Percentiles rank a stretch among this genome's conserved stretches.
Evolutionary conservation across 2,329 filamentous ascomycete genomes (phyloP).

Genomic region (Teratosphaeria viscida): DNA sequence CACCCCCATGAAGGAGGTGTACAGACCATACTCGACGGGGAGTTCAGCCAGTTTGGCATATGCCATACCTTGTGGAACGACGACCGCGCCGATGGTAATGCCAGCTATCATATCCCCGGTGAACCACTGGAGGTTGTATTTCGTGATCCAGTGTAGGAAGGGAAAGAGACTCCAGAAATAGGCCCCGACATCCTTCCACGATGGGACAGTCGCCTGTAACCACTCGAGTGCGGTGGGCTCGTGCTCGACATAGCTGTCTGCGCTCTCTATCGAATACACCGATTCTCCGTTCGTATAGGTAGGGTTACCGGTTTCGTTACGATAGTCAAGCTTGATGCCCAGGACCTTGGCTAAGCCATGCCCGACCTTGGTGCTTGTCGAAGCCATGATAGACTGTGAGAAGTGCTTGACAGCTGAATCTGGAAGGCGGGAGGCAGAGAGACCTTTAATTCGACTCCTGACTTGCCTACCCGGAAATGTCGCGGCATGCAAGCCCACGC

Average conservation of each 20-base stretch:
- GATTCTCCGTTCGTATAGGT: constrained; percentile 65
- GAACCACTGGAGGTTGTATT: constrained; percentile 86
- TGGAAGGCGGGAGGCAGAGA: background rate
- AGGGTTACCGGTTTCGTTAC: constrained; percentile 44
- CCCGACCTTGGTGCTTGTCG: constrained; percentile 49
- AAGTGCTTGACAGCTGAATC: background rate
- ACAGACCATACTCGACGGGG: constrained; percentile 73
- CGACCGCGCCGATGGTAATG: constrained; percentile 64
- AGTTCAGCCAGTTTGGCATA: constrained; percentile 78
- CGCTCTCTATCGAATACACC: constrained; percentile 60
- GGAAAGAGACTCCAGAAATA: constrained; percentile 73
- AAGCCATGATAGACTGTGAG: constrained; percentile 15
- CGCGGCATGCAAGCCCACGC: background rate
- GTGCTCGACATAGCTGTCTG: constrained; percentile 71
- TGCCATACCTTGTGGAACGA: constrained; percentile 95
- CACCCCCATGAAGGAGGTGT: constrained; percentile 93
- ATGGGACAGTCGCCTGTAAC: constrained; percentile 55
- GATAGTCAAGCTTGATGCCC: constrained; percentile 68
- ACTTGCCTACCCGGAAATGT: background rate
- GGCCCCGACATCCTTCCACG: constrained; percentile 38
- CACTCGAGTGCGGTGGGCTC: constrained; percentile 68
- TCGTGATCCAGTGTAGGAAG: constrained; percentile 75
- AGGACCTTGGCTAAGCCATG: constrained; percentile 66
- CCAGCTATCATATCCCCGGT: constrained; percentile 77
- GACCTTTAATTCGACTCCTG: background rate